A percentile compares a stretch with the other conserved stretches of the same genome.
Evolutionary conservation across 306 rosid species (phyloP).

Genomic region (Sindora glabra): DNA sequence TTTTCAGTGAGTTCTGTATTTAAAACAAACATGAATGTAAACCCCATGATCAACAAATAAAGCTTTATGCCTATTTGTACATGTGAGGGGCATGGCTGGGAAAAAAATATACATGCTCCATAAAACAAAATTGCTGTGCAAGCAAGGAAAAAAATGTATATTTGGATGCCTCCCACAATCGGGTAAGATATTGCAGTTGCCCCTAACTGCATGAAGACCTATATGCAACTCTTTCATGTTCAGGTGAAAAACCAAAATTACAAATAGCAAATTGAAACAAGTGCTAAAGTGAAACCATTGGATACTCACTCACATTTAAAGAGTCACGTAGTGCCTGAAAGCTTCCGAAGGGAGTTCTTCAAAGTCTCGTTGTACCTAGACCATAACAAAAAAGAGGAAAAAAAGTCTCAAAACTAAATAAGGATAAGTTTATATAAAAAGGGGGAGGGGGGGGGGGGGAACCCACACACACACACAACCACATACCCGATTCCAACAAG

Average conservation of each 20-base stretch:
- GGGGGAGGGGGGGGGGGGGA: no score
- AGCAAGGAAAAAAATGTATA: background rate
- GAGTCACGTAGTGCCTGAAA: slow-evolving; percentile 88
- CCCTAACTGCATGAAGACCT: no score
- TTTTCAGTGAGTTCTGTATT: slow-evolving; percentile 78
- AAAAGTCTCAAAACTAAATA: slow-evolving; percentile 24
- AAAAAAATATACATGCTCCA: background rate
- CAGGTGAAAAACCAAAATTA: background rate
- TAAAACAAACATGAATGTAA: slow-evolving; percentile 26
- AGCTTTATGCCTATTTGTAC: background rate
- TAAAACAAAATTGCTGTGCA: background rate
- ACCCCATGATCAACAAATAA: slow-evolving; percentile 4
- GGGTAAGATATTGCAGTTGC: no score
- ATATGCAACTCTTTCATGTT: no score
- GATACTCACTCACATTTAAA: slow-evolving; percentile 78
- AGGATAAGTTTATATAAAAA: background rate
- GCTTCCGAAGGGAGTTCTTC: slow-evolving; percentile 96
- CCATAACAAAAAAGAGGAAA: slow-evolving; percentile 4
- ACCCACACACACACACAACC: no score
- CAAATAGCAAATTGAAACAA: background rate
- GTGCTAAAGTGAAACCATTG: background rate
- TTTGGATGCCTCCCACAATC: background rate
- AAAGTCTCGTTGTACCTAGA: slow-evolving; percentile 90
- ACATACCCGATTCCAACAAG: background rate
- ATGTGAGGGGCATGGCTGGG: background rate